Conservation (phyloP, 2,329 filamentous ascomycete species). For the Colletotrichum sublineola region DNA sequence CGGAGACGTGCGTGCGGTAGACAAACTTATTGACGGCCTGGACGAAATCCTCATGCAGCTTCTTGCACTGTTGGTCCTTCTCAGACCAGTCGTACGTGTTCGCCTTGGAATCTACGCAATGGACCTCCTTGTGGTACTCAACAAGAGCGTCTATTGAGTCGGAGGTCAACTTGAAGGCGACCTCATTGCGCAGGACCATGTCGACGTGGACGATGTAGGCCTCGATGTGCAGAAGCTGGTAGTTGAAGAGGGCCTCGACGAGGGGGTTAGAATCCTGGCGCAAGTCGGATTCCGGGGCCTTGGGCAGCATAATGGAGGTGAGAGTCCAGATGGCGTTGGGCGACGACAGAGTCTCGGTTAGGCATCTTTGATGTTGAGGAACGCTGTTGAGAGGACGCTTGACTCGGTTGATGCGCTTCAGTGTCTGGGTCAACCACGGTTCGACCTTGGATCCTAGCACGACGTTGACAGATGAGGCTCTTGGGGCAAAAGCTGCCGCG, state of each 20-base stretch:
- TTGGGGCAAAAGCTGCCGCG: conserved; percentile 94
- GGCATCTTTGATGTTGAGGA: conserved; percentile 92
- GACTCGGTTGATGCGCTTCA: conserved; percentile 96
- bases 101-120: conserved; percentile 90
- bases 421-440: conserved; percentile 94
- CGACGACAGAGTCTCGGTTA: conserved; percentile 93
- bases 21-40: conserved; percentile 98
- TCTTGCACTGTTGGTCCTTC: conserved; percentile 96
- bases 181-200: conserved; percentile 97
- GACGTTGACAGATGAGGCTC: conserved; percentile 90
- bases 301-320: conserved; percentile 91
- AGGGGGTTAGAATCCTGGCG: conserved; percentile 85
- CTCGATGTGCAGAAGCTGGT: conserved; percentile 92
- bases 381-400: conserved; percentile 98
- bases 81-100: conserved; percentile 95
- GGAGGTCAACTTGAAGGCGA: conserved; percentile 95
- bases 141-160: conserved; percentile 95
- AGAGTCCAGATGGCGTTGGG: conserved; percentile 94
- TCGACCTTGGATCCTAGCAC: conserved; percentile 93
- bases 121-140: conserved; percentile 96
- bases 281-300: conserved; percentile 87
- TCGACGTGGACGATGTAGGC: conserved; percentile 99
- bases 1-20: conserved; percentile 88
- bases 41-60: conserved; percentile 95
- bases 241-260: conserved; percentile 90